Evolutionary conservation across 1,139 yeast genomes (phyloP), one percentile per base, ranked within the genome.

Genomic region (Yamadazyma aaseri): DNA sequence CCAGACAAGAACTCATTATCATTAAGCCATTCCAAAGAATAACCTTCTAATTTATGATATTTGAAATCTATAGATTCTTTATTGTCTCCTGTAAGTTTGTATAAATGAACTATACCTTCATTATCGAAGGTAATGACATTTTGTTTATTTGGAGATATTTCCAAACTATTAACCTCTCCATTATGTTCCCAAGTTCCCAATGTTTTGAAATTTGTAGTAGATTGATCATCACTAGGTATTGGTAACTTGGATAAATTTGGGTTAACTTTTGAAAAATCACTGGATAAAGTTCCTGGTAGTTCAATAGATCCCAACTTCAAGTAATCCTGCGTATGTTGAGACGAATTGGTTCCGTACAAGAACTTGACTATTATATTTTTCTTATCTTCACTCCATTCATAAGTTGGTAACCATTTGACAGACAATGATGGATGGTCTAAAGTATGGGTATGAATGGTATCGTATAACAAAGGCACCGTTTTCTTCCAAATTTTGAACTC

Each of bases 401-500:
- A 58, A 9, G 58, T 55, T 5, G 76, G 73, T 15, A 76, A 46
- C 71, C 81, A 73, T 39, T 71, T 68, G 20, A 75, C 63, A 0
- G 79, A 58, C 58, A 60, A 65, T 36, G 73, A 65, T 14, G 92
- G 90, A 65, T 75, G 74, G 30, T 80, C 79, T 32, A 80, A 64
- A 14, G 86, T 77, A 42, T 76, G 70, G 21, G 95, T 76, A 43
- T 86, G 76, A 47, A 87, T 73, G 42, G 86, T 67, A 56, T 86
- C 86, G 61, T 92, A 92, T 33, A 92, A 65, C 46, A 87, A 72
- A 11, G 96, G 96, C n/a, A 92, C 85, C 9, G 95, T 81, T 55
- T 92, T 92, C 59, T 90, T 90, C 98, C 98, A 92, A 38, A 86
- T 85, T 53, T 89, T 86, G 68, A 81, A 89, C 59, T 86, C 96